A percentile compares a stretch with the other conserved stretches of the same genome.
These are phyloP conservation scores for Aspergillus flavus DNA, from an alignment of 2,329 filamentous ascomycete genomes.

Conservation along the genomic window DNA sequence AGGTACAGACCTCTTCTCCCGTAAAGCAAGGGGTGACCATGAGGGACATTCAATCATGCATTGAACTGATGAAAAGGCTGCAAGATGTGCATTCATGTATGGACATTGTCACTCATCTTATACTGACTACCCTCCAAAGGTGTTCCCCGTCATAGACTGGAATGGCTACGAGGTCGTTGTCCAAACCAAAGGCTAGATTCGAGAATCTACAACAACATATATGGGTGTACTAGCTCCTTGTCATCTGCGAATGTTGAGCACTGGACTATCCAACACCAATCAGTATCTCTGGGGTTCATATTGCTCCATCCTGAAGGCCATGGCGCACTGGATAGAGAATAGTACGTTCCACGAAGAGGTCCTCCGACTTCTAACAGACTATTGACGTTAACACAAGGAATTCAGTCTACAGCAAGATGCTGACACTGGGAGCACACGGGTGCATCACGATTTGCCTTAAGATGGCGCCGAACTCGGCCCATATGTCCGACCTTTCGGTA, in stretches of 20 bases:
- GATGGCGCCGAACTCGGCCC: no score
- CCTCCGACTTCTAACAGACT: not conserved
- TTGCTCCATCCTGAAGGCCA: not conserved
- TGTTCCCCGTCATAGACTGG: not conserved
- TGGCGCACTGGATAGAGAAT: not conserved
- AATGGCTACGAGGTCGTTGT: not conserved
- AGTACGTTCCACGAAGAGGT: not conserved
- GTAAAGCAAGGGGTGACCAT: not conserved
- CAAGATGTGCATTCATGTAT: not conserved
- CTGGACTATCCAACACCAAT: not conserved
- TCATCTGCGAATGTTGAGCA: not conserved
- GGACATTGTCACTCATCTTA: not conserved
- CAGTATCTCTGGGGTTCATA: not conserved
- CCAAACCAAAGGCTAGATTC: not conserved
- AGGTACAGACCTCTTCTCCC: not conserved
- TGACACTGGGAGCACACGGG: no score
- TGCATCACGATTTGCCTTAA: no score
- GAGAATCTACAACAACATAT: not conserved
- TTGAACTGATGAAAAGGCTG: not conserved
- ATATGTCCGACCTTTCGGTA: accelerated
- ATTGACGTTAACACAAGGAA: not conserved
- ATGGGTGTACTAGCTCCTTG: no score
- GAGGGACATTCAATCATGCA: not conserved
- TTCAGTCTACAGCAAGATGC: no score
- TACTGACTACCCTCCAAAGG: not conserved